Evolutionary conservation across 805 yeast genomes (phyloP).

Genomic region (Sungouiella thailandica): DNA sequence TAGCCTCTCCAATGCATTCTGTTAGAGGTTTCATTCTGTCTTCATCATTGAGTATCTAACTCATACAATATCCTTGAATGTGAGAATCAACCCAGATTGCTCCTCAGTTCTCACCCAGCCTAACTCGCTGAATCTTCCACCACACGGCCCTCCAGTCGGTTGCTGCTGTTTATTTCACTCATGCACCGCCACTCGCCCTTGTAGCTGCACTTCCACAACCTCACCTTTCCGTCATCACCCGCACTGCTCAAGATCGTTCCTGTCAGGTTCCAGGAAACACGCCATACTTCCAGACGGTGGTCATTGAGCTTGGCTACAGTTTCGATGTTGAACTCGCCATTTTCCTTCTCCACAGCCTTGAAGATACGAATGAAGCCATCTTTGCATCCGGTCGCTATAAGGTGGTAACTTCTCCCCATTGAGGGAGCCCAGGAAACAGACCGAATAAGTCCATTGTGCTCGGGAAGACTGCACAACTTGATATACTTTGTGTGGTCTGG

Average conservation of each 20-base stretch:
- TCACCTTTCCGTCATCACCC: constrained; percentile 90
- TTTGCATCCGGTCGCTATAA: constrained; percentile 92
- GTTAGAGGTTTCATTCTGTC: too few relatives aligned
- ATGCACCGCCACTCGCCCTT: constrained; percentile 85
- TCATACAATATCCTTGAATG: too few relatives aligned
- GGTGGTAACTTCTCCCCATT: constrained; percentile 83
- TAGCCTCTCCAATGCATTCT: too few relatives aligned
- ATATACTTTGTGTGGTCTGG: constrained; percentile 34
- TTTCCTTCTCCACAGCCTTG: constrained; percentile 51
- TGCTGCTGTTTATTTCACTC: constrained; percentile 51
- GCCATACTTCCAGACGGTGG: constrained; percentile 90
- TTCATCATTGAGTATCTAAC: too few relatives aligned
- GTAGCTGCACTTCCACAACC: constrained; percentile 88
- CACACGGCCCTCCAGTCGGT: constrained; percentile 12
- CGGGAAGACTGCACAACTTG: constrained; percentile 64
- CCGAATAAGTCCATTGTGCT: constrained; percentile 81
- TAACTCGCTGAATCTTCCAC: constrained; percentile 3
- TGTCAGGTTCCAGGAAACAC: constrained; percentile 90
- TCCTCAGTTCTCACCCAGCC: neutral
- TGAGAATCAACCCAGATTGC: too few relatives aligned
- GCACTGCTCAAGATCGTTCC: constrained; percentile 91
- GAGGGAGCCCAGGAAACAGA: constrained; percentile 96
- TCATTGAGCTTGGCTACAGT: constrained; percentile 64
- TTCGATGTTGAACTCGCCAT: constrained; percentile 42
- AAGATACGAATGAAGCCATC: constrained; percentile 89